Percentiles rank a stretch among this genome's conserved stretches.
Conservation (phyloP, 768 basidiomycete genomes). For the Pseudohyphozyma bogoriensis region DNA sequence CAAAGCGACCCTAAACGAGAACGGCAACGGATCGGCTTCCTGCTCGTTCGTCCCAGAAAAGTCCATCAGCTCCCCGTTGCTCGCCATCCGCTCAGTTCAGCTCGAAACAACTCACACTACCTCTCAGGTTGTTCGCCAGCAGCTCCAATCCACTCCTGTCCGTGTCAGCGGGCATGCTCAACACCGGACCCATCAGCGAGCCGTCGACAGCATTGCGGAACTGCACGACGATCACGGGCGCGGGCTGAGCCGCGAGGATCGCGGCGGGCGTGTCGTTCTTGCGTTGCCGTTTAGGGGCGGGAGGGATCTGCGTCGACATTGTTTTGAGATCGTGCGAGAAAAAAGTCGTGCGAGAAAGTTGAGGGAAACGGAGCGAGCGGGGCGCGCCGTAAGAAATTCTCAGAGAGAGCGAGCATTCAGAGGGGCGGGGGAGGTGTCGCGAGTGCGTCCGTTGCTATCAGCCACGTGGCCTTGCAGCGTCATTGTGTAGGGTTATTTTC, state of each 20-base stretch:
- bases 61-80: neutral
- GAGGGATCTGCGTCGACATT: slow-evolving; percentile 33
- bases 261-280: slow-evolving; percentile 5
- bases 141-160: slow-evolving; percentile 71
- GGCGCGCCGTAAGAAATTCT: no score
- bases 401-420: no score
- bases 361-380: no score
- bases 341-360: no score
- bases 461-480: no score
- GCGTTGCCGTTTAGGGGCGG: slow-evolving; percentile 27
- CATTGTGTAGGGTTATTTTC: no score
- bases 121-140: slow-evolving; percentile 76
- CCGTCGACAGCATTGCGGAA: slow-evolving; percentile 87
- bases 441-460: no score
- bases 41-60: neutral
- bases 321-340: no score
- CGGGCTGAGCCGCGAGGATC: slow-evolving; percentile 30
- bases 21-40: slow-evolving; percentile 1
- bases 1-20: slow-evolving; percentile 1
- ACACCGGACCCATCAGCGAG: slow-evolving; percentile 65
- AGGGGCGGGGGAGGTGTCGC: no score
- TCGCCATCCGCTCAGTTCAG: slow-evolving; percentile 12
- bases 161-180: slow-evolving; percentile 80
- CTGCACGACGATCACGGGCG: slow-evolving; percentile 73
- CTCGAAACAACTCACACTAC: slow-evolving; percentile 48